These are phyloP conservation scores for Fraxinus quadrangulata DNA, from an alignment of 257 asterid species.

Conservation along the genomic window DNA sequence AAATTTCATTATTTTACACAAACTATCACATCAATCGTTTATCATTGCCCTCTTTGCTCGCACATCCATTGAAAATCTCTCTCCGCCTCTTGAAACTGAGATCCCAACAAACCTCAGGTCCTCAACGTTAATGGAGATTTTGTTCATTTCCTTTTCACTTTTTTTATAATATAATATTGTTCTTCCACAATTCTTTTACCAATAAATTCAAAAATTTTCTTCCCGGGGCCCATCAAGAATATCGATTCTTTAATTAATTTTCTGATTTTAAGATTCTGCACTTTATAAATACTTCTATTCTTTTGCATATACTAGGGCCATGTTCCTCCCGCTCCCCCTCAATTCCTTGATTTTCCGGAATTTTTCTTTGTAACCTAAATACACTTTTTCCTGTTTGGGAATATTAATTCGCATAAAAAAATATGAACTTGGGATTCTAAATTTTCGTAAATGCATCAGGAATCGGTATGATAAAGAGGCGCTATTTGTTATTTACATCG, in stretches of 20 bases:
- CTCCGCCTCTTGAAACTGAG: background rate
- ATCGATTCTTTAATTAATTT: background rate
- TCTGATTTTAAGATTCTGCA: background rate
- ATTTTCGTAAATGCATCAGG: slow-evolving; percentile 8
- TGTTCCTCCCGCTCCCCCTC: background rate
- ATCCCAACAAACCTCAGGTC: background rate
- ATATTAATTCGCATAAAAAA: background rate
- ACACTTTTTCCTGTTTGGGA: background rate
- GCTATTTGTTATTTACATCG: slow-evolving; percentile 25
- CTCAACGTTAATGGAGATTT: background rate
- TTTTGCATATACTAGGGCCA: background rate
- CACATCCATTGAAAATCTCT: background rate
- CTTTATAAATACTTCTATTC: background rate
- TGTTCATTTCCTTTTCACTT: background rate
- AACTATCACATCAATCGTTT: too few relatives aligned
- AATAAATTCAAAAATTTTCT: background rate
- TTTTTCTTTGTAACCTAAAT: background rate
- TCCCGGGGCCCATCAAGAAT: background rate
- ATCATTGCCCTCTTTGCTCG: background rate
- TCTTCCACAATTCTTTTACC: background rate
- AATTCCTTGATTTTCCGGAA: background rate
- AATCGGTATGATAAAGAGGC: slow-evolving; percentile 60
- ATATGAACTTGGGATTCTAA: background rate
- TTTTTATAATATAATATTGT: background rate
- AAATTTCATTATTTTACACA: too few relatives aligned